Evolutionary conservation across 2,329 filamentous ascomycete genomes (phyloP), one percentile per base, ranked within the genome.

Genomic region (Curvularia lunata): DNA sequence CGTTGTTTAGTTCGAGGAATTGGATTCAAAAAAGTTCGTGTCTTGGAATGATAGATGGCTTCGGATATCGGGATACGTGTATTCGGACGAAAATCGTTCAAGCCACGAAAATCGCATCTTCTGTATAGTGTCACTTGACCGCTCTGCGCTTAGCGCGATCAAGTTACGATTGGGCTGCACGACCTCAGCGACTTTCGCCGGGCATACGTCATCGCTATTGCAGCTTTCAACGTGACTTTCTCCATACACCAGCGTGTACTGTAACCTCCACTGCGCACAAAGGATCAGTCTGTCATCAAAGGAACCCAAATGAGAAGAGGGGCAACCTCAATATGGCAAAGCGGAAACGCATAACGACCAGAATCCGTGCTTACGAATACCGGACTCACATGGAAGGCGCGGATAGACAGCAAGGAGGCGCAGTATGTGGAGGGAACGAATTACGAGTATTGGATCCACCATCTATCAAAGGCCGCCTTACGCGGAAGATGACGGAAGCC

Each of bases 401-500:
- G 34, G 34, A 37, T 52, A 49, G 18, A 37, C 41, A 30, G 30
- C 13, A 5, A 40, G 32, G 41, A 52, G 48, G 48, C 53, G 48
- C 48, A 46, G 48, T 41, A 34, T 30, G 42, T 34, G 32, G 23
- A 47, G 28, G 21, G 27, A 43, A 21, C 21, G 18, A 1, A 28
- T 9, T 28, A n/a, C 16, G 51, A 23, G 47, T 48, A 32, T 54
- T 46, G 48, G 51, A 32, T 25, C 48, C 42, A 52, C 50, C 32
- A 38, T 32, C 19, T 47, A 25, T 48, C 43, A 53, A 1, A 50
- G 50, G 28, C 40, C 47, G 56, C 41, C 45, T 49, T 49, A 53
- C 21, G 55, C 65, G 67, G 65, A 58, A 62, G 58, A 46, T 48
- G 30, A 64, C 67, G 67, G 67, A 69, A 64, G 65, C 67, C 63